Percentiles rank a stretch among this genome's conserved stretches.
phyloP scores from a whole-genome alignment of 495 filamentous ascomycete species.

The Sabuloglossum arenarium region DNA sequence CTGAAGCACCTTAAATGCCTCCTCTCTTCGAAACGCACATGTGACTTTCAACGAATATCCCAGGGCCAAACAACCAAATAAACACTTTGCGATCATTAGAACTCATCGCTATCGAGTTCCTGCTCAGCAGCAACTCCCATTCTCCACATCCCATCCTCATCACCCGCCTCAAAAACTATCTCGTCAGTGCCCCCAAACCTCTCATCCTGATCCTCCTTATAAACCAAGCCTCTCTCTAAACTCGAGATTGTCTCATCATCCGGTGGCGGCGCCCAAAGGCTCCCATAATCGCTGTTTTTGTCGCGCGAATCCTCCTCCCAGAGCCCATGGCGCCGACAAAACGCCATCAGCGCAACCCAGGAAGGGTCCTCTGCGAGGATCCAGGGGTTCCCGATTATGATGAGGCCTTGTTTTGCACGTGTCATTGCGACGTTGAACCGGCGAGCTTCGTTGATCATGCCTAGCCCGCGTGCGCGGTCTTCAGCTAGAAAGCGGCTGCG shows the following conservation, averaged over 20 bases:
- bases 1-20: too few species aligned
- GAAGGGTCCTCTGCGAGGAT: constrained; percentile 21
- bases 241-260: constrained; percentile 5
- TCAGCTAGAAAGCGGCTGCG: constrained; percentile 24
- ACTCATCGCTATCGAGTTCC: background rate
- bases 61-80: too few species aligned
- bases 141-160: constrained; percentile 14
- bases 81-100: too few species aligned
- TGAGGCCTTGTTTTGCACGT: constrained; percentile 28
- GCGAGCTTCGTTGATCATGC: constrained; percentile 25
- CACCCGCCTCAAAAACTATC: background rate
- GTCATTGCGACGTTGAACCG: constrained; percentile 35
- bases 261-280: background rate
- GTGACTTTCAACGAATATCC: too few species aligned
- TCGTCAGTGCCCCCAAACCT: constrained; percentile 1
- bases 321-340: constrained; percentile 24
- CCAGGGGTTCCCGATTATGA: constrained; percentile 28
- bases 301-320: constrained; percentile 11
- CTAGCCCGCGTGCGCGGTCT: constrained; percentile 24
- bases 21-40: too few species aligned
- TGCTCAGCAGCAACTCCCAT: constrained; percentile 10
- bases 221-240: constrained; percentile 11
- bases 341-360: constrained; percentile 26
- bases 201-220: constrained; percentile 5
- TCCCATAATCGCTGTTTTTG: too few species aligned